Evolutionary conservation across 139 green algal genomes (phyloP).

Genomic region (Chlorella sorokiniana): DNA sequence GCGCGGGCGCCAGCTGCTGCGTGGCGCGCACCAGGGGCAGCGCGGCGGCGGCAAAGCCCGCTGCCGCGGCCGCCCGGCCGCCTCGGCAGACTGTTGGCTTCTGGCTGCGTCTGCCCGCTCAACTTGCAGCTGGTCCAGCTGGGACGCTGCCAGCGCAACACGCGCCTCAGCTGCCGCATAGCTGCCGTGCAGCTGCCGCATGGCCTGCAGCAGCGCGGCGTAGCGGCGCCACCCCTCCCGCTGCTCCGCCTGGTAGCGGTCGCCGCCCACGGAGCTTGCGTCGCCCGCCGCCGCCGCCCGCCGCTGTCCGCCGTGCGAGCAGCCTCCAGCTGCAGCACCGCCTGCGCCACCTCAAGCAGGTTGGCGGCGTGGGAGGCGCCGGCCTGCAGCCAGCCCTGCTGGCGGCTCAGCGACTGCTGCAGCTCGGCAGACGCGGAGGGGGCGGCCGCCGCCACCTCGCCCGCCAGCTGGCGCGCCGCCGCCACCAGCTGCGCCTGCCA

Average conservation of each 20-base stretch:
- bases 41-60: constrained; percentile 7
- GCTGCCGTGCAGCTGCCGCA: constrained; percentile 16
- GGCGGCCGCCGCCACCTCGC: not conserved
- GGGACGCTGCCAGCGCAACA: not conserved
- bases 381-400: constrained; percentile 20
- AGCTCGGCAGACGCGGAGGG: not conserved
- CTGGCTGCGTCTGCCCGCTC: not conserved
- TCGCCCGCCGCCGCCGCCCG: not conserved
- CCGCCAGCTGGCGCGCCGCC: not conserved
- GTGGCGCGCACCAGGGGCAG: constrained; percentile 33
- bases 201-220: not conserved
- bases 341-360: constrained; percentile 7
- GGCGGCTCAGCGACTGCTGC: constrained; percentile 10
- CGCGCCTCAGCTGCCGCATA: not conserved
- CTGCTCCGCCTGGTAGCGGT: constrained; percentile 16
- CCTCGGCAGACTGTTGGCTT: constrained; percentile 6
- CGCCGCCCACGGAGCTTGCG: not conserved
- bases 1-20: constrained; percentile 15
- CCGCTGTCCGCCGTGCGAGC: not conserved
- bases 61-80: not conserved
- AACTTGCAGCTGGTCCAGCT: constrained; percentile 19
- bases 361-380: not conserved
- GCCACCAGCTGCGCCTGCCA: constrained; percentile 2
- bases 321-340: constrained; percentile 23
- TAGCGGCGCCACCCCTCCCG: constrained; percentile 20